Percentiles rank a stretch among this genome's conserved stretches.
Conservation (phyloP, 768 basidiomycete genomes). For the Leccinum longicurvipes region DNA sequence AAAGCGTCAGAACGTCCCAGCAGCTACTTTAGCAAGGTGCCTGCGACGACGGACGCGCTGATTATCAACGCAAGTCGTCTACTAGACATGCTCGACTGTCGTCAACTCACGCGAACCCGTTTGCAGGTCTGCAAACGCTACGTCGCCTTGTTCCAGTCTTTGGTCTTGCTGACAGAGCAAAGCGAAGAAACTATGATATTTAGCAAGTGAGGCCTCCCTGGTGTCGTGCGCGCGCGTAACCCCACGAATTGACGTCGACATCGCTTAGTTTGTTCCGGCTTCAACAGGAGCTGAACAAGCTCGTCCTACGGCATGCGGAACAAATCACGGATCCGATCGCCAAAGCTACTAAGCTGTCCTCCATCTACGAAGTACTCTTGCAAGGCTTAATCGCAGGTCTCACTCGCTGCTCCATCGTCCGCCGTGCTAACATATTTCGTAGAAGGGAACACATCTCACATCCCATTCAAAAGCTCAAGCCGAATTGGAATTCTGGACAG, state of each 20-base stretch:
- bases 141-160: slow-evolving; percentile 73
- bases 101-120: not conserved
- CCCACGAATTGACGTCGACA: not conserved
- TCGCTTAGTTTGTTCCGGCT: slow-evolving; percentile 70
- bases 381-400: slow-evolving; percentile 70
- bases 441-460: slow-evolving; percentile 67
- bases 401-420: not conserved
- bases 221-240: not conserved
- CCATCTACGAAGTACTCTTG: slow-evolving; percentile 73
- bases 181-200: slow-evolving; percentile 97
- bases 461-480: slow-evolving; percentile 84
- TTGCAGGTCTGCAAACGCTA: slow-evolving; percentile 72
- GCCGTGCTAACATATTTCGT: slow-evolving; percentile 4
- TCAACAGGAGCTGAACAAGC: slow-evolving; percentile 75
- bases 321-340: slow-evolving; percentile 59
- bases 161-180: slow-evolving; percentile 75
- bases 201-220: slow-evolving; percentile 61
- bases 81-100: not conserved
- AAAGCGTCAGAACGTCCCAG: slow-evolving; percentile 71
- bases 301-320: slow-evolving; percentile 70
- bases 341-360: slow-evolving; percentile 65
- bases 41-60: slow-evolving; percentile 62
- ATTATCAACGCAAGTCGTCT: slow-evolving; percentile 54
- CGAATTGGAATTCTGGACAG: slow-evolving; percentile 84
- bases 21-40: slow-evolving; percentile 61